Evolutionary conservation across 805 yeast species (phyloP).

Genomic region (Pichia membranifaciens): DNA sequence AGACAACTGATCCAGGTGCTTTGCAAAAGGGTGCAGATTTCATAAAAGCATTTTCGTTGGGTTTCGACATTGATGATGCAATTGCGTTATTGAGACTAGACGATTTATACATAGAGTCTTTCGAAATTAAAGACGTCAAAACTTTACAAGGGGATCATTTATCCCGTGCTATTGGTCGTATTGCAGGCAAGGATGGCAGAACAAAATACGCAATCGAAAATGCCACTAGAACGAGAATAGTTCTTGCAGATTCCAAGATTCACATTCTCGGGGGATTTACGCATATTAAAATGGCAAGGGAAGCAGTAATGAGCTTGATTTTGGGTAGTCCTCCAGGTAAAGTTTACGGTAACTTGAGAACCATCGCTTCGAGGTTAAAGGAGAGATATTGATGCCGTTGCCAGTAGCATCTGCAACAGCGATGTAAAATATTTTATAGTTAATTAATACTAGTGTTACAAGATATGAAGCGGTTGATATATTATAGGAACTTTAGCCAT

Average conservation of each 20-base stretch:
- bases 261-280: constrained; percentile 97
- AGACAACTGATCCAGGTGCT: constrained; percentile 89
- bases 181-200: constrained; percentile 99
- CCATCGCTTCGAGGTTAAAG: constrained; percentile 94
- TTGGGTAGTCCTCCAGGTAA: constrained; percentile 98
- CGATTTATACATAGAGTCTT: constrained; percentile 93
- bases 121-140: constrained; percentile 95
- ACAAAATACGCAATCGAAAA: constrained; percentile 98
- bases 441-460: no score
- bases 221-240: constrained; percentile 97
- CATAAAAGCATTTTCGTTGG: constrained; percentile 89
- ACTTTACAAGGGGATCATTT: constrained; percentile 93
- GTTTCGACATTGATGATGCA: constrained; percentile 96
- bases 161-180: constrained; percentile 98
- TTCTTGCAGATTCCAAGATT: constrained; percentile 91
- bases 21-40: constrained; percentile 98
- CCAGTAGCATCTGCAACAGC: neutral
- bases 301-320: constrained; percentile 88
- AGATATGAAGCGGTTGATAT: no score
- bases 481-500: no score
- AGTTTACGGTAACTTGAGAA: constrained; percentile 94
- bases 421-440: no score
- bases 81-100: constrained; percentile 90
- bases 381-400: constrained; percentile 63
- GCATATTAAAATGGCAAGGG: constrained; percentile 97